These are phyloP conservation scores for Sequoiadendron giganteum DNA, from an alignment of 75 land plant species.

Conservation along the genomic window DNA sequence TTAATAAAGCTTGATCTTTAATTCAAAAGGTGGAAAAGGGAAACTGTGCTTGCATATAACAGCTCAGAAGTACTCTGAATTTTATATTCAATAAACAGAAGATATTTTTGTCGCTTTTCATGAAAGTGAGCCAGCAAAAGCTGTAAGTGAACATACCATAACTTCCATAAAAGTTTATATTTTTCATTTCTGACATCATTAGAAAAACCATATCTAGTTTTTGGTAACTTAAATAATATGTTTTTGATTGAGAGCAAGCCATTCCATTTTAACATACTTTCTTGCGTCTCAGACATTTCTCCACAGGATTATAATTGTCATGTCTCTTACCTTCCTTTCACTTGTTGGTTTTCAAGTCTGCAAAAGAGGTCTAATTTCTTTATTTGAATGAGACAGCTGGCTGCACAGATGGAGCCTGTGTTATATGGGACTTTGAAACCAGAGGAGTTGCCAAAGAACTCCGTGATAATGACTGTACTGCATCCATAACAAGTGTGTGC, in stretches of 20 bases:
- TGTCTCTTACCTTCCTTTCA: neutral
- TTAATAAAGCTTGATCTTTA: neutral
- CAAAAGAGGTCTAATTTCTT: neutral
- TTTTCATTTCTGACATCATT: neutral
- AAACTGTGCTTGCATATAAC: neutral
- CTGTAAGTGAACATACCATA: neutral
- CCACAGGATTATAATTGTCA: neutral
- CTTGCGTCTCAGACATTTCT: neutral
- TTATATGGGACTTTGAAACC: slow-evolving; percentile 97
- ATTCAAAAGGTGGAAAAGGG: neutral
- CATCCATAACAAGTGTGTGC: slow-evolving; percentile 91
- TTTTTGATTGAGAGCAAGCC: neutral
- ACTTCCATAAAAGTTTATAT: neutral
- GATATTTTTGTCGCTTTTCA: neutral
- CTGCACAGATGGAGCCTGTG: slow-evolving; percentile 87
- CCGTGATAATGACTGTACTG: slow-evolving; percentile 56
- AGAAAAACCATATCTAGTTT: neutral
- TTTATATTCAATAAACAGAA: neutral
- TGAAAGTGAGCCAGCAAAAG: neutral
- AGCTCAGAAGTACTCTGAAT: neutral
- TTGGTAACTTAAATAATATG: neutral
- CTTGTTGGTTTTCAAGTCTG: neutral
- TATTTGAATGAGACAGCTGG: slow-evolving; percentile 66
- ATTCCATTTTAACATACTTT: neutral
- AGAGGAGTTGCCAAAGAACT: slow-evolving; percentile 93